Base-by-base conservation (phyloP, 768 basidiomycete genomes). In the Boletus rex-veris region DNA sequence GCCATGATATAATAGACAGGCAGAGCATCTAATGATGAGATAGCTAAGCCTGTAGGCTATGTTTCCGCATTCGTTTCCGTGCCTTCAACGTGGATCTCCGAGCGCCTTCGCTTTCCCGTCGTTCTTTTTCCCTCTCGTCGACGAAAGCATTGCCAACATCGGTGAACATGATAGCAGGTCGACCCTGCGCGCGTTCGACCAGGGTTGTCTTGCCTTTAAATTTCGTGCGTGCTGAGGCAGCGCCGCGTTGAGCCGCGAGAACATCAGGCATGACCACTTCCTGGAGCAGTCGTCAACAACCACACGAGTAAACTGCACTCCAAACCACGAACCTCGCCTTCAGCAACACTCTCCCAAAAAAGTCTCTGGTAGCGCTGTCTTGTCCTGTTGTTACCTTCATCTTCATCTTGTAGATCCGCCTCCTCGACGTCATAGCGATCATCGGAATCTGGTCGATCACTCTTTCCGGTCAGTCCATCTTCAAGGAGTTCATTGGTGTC, bases 261-360 rank as follows among this genome's bases (percentile, higher is more conserved):
- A 77, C 69, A n/a, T 63, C 71, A 3, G 85, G 80, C 36, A 90
- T 75, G 40, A 87, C 67, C 9, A 85, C 81, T 65, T 84, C 80
- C 90, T 91, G 42, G 12, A 41, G 11, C 30, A 45, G 46, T 54
- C 15, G 18, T 49, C 49, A 50, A 39, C 19, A 36, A 44, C 28
- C 8, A n/a, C 36, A 12, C 14, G 10, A 16, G 40, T 4, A 38
- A 41, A 33, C 31, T 12, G 0, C 21, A 37, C 43, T 59, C 36
- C 11, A 31, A 19, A 31, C 64, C 70, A 64, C 72, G 39, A 64
- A 90, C 90, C 71, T 80, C 70, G 54, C 84, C 82, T 61, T 92
- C 90, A 10, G 77, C 76, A 37, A 87, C 80, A 30, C 85, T 81
- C 66, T 92, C 90, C 88, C 89, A 92, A 67, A 87, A 92, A 41